Evolutionary conservation across 116 monocot genomes (phyloP).

Genomic region (Phalaenopsis hybrid): DNA sequence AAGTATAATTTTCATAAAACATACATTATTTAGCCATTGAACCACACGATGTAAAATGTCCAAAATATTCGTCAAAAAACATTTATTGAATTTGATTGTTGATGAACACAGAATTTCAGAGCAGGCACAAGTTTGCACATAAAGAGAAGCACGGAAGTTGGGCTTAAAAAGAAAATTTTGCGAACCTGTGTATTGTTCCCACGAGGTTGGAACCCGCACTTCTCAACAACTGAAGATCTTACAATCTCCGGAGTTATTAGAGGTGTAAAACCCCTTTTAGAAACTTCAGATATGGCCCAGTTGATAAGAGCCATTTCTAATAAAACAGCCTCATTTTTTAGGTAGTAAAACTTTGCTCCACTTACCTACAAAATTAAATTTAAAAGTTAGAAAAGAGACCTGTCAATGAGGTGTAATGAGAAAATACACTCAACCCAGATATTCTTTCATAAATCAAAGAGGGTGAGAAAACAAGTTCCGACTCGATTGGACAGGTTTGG

Average conservation of each 20-base stretch:
- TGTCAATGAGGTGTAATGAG: background rate
- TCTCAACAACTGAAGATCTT: slow-evolving; percentile 82
- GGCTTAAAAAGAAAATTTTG: background rate
- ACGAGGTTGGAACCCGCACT: slow-evolving; percentile 97
- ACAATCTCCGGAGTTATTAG: slow-evolving; percentile 95
- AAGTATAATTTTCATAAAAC: background rate
- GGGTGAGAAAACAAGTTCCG: background rate
- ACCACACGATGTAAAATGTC: background rate
- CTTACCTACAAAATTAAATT: slow-evolving; percentile 48
- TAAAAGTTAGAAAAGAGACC: background rate
- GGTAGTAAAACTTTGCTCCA: slow-evolving; percentile 93
- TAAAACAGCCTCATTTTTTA: slow-evolving; percentile 92
- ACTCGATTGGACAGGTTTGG: background rate
- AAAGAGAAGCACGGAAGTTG: background rate
- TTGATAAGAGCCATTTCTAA: slow-evolving; percentile 92
- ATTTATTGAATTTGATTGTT: background rate
- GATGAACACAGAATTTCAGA: too few relatives aligned
- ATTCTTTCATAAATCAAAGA: background rate
- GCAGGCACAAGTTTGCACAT: too few relatives aligned
- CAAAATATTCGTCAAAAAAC: background rate
- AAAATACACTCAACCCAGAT: background rate
- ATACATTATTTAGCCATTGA: background rate
- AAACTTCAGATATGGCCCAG: slow-evolving; percentile 80
- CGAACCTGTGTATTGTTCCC: slow-evolving; percentile 92
- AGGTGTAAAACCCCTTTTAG: slow-evolving; percentile 69